Percentiles rank a stretch among this genome's conserved stretches.
phyloP scores from a whole-genome alignment of 129 eudicot genomes.

The Pseudognaphalium luteoalbum region DNA sequence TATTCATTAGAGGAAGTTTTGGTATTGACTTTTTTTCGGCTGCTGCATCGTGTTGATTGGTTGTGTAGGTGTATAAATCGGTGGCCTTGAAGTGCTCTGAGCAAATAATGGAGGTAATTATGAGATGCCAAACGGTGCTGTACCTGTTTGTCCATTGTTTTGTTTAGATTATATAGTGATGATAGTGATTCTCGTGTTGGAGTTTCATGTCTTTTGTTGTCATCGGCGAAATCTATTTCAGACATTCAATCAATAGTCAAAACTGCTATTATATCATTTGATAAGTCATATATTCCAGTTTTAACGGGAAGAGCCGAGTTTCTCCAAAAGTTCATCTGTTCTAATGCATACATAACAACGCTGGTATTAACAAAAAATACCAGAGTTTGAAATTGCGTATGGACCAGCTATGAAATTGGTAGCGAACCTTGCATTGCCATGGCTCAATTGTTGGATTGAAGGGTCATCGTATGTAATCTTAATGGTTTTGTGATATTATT shows the following conservation, averaged over 20 bases:
- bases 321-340: no score
- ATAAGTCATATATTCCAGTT: background rate
- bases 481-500: background rate
- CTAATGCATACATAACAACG: no score
- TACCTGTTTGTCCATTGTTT: background rate
- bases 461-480: background rate
- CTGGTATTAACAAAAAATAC: no score
- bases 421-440: background rate
- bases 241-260: no score
- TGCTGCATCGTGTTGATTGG: constrained; percentile 8
- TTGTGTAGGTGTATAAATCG: constrained; percentile 73
- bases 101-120: constrained; percentile 78
- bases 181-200: background rate
- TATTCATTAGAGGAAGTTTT: background rate
- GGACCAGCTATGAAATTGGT: no score
- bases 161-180: background rate
- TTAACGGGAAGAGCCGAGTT: background rate
- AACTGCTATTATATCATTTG: constrained; percentile 6
- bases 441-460: constrained; percentile 2
- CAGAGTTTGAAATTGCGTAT: no score
- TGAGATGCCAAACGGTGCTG: constrained; percentile 9
- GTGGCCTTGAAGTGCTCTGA: constrained; percentile 68
- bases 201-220: constrained; percentile 1
- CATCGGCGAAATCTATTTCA: background rate
- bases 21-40: background rate